Conservation (phyloP, 257 asterid genomes). For the Nicotiana benthamiana region DNA sequence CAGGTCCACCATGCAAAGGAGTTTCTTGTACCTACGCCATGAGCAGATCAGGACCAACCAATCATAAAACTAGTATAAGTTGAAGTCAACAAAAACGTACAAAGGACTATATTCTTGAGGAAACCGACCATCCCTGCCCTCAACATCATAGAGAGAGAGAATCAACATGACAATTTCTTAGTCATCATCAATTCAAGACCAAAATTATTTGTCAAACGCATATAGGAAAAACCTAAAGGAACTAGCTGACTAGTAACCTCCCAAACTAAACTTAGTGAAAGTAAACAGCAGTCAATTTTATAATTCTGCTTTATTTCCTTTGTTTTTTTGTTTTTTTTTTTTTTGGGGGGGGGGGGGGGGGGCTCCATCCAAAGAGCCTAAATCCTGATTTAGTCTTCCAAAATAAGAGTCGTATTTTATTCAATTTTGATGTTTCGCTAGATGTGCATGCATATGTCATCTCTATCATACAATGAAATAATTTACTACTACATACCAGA, state of each 20-base stretch:
- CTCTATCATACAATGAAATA: not conserved
- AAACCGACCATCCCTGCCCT: not conserved
- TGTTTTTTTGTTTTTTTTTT: too few relatives aligned
- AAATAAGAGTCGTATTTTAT: not conserved
- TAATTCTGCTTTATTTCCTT: not conserved
- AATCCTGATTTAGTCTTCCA: not conserved
- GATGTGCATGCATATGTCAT: not conserved
- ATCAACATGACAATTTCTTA: not conserved
- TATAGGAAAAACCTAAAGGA: not conserved
- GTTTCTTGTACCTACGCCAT: conserved; percentile 76
- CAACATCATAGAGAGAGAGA: not conserved
- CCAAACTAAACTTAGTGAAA: not conserved
- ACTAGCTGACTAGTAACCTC: not conserved
- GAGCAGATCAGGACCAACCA: conserved; percentile 10
- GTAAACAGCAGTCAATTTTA: not conserved
- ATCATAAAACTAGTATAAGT: not conserved
- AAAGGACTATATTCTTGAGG: not conserved
- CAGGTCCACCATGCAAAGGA: conserved; percentile 87
- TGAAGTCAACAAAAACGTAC: not conserved
- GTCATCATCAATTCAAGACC: not conserved
- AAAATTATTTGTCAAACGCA: not conserved
- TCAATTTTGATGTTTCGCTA: not conserved
- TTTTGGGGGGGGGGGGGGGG: not conserved
- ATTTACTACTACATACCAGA: not conserved
- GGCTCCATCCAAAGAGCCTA: not conserved